phyloP scores from a whole-genome alignment of 805 yeast species.

The Ogataea allantospora region DNA sequence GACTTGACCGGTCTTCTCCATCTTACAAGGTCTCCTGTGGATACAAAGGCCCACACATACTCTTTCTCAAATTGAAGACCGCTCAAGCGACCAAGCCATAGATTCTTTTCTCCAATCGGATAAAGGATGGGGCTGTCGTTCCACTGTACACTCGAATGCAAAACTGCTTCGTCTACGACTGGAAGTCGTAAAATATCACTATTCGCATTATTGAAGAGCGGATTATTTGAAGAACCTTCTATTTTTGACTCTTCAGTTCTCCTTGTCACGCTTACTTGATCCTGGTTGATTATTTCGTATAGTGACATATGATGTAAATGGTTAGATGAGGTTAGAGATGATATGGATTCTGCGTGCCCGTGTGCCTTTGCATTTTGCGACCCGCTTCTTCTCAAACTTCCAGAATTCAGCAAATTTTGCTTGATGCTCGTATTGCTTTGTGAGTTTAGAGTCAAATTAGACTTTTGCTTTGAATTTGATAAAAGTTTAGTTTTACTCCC shows the following conservation, averaged over 20 bases:
- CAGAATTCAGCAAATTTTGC: conserved; percentile 12
- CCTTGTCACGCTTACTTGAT: conserved; percentile 5
- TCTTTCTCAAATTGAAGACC: conserved; percentile 32
- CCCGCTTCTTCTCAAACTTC: conserved; percentile 16
- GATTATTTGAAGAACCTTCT: background rate
- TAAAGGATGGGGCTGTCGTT: conserved; percentile 30
- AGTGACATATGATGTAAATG: conserved; percentile 25
- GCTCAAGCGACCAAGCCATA: conserved; percentile 34
- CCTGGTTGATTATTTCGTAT: conserved; percentile 29
- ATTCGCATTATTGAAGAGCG: background rate
- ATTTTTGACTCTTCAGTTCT: background rate
- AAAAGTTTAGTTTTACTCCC: conserved; percentile 8
- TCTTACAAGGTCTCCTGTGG: conserved; percentile 38
- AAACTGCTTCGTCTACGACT: conserved; percentile 4
- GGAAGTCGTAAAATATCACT: background rate
- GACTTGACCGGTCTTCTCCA: conserved; percentile 36
- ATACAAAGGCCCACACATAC: conserved; percentile 37
- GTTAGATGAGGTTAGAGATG: conserved; percentile 30
- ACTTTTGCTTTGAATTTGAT: conserved; percentile 14
- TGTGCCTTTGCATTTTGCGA: conserved; percentile 11
- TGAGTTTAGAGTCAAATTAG: conserved; percentile 16
- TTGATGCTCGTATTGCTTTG: conserved; percentile 9
- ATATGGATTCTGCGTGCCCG: conserved; percentile 27
- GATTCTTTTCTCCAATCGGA: conserved; percentile 35
- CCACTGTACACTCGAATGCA: conserved; percentile 29